These are phyloP conservation scores for Fusarium protoensiforme DNA, from an alignment of 2,329 filamentous ascomycete species.

Conservation along the genomic window DNA sequence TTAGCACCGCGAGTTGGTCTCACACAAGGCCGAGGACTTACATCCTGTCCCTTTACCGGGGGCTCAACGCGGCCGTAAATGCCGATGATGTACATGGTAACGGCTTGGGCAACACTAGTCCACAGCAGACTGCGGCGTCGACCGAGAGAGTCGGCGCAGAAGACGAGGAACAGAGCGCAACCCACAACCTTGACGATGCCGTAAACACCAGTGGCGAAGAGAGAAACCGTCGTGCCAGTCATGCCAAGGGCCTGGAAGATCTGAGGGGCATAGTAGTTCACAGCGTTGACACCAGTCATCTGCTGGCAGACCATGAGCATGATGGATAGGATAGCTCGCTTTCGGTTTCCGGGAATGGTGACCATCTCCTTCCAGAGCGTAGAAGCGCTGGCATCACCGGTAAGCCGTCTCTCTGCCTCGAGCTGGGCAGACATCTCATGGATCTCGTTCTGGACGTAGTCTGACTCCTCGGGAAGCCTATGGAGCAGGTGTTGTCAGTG, in stretches of 20 bases:
- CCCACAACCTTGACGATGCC: constrained; percentile 76
- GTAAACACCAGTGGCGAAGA: constrained; percentile 81
- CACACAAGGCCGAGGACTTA: constrained; percentile 32
- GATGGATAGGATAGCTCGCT: constrained; percentile 72
- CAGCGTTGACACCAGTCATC: constrained; percentile 70
- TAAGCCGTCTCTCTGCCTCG: constrained; percentile 69
- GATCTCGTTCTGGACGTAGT: constrained; percentile 68
- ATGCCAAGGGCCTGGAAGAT: constrained; percentile 77
- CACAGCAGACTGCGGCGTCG: constrained; percentile 70
- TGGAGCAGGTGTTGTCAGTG: constrained; percentile 1
- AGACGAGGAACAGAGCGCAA: constrained; percentile 72
- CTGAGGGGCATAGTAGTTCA: constrained; percentile 75
- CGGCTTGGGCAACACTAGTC: constrained; percentile 71
- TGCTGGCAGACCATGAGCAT: constrained; percentile 74
- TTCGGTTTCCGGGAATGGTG: constrained; percentile 69
- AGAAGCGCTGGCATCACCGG: constrained; percentile 63
- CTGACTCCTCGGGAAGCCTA: constrained; percentile 63
- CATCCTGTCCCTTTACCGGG: constrained; percentile 62
- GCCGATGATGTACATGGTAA: constrained; percentile 77
- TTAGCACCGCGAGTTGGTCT: neutral
- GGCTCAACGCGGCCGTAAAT: constrained; percentile 74
- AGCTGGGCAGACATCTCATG: constrained; percentile 70
- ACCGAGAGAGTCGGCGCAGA: constrained; percentile 76
- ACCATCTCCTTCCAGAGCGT: constrained; percentile 74
- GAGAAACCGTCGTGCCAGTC: constrained; percentile 62